phyloP scores from a whole-genome alignment of 768 basidiomycete genomes.

The Thelephora ganbajun region DNA sequence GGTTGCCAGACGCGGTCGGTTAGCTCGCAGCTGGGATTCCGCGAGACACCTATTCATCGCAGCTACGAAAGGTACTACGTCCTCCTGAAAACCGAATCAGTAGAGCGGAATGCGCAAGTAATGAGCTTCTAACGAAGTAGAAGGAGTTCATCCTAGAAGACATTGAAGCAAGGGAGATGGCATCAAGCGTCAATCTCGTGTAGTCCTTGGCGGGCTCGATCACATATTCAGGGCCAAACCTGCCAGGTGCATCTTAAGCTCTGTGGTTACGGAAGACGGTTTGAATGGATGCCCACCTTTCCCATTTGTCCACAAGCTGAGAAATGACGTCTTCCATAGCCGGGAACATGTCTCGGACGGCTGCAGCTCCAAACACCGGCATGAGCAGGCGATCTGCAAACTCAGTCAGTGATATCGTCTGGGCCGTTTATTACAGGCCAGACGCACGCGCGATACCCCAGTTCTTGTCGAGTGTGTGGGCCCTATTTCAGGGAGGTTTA shows the following conservation, averaged over 20 bases:
- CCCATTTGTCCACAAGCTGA: slow-evolving; percentile 31
- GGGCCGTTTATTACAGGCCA: neutral
- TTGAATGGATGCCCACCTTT: slow-evolving; percentile 15
- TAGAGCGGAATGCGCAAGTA: neutral
- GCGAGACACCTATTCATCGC: slow-evolving; percentile 28
- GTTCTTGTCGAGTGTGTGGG: slow-evolving; percentile 27
- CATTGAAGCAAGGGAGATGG: slow-evolving; percentile 32
- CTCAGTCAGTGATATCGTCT: neutral
- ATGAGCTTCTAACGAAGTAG: slow-evolving; percentile 18
- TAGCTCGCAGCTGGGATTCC: slow-evolving; percentile 22
- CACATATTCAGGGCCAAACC: slow-evolving; percentile 26
- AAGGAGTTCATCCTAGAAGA: slow-evolving; percentile 33
- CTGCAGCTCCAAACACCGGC: slow-evolving; percentile 27
- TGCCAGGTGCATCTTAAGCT: slow-evolving; percentile 4
- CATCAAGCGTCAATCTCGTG: slow-evolving; percentile 33
- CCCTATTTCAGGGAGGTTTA: slow-evolving; percentile 10
- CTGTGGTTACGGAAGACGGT: neutral
- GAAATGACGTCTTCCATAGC: slow-evolving; percentile 31
- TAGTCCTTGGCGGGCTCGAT: slow-evolving; percentile 34
- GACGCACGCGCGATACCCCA: slow-evolving; percentile 31
- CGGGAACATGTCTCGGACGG: slow-evolving; percentile 31
- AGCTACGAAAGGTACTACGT: slow-evolving; percentile 23
- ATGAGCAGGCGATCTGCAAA: slow-evolving; percentile 23
- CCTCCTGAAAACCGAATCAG: slow-evolving; percentile 11
- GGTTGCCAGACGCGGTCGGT: slow-evolving; percentile 22